Conservation (phyloP, 164 flowering plant species). For the Annona squamosa region DNA sequence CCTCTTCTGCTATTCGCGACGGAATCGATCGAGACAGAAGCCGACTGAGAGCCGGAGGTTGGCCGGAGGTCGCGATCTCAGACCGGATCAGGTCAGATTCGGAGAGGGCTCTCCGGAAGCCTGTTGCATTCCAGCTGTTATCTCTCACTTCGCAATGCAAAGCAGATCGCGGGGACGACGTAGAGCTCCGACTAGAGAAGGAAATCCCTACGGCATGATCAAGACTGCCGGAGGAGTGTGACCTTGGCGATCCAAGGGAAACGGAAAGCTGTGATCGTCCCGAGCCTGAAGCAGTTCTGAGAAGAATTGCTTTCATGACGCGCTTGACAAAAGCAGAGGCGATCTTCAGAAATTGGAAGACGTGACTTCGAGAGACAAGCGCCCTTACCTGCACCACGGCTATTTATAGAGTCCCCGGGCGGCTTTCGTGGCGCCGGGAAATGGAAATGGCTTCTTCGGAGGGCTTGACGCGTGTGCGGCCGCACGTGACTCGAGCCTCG, state of each 20-base stretch:
- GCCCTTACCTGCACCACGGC: neutral
- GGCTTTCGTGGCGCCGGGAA: neutral
- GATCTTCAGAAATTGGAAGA: neutral
- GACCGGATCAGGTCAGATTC: slow-evolving; percentile 30
- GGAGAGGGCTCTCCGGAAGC: slow-evolving; percentile 38
- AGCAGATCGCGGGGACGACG: slow-evolving; percentile 18
- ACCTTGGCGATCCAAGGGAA: slow-evolving; percentile 20
- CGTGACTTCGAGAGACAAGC: neutral
- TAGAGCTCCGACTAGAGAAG: slow-evolving; percentile 17
- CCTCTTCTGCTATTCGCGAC: slow-evolving; percentile 38
- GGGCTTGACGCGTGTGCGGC: neutral
- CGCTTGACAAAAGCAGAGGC: neutral
- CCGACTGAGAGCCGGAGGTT: slow-evolving; percentile 1
- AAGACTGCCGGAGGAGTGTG: slow-evolving; percentile 17
- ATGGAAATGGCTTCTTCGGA: neutral
- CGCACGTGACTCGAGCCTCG: neutral
- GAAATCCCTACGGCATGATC: slow-evolving; percentile 19
- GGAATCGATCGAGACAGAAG: slow-evolving; percentile 28
- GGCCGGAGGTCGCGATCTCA: neutral
- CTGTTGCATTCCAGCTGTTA: neutral
- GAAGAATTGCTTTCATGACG: slow-evolving; percentile 1
- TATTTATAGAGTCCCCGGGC: neutral
- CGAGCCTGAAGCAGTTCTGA: slow-evolving; percentile 1
- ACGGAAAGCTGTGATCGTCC: neutral
- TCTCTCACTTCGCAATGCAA: slow-evolving; percentile 14